Conservation (phyloP, 495 filamentous ascomycete genomes). For the Cenococcum geophilum region DNA sequence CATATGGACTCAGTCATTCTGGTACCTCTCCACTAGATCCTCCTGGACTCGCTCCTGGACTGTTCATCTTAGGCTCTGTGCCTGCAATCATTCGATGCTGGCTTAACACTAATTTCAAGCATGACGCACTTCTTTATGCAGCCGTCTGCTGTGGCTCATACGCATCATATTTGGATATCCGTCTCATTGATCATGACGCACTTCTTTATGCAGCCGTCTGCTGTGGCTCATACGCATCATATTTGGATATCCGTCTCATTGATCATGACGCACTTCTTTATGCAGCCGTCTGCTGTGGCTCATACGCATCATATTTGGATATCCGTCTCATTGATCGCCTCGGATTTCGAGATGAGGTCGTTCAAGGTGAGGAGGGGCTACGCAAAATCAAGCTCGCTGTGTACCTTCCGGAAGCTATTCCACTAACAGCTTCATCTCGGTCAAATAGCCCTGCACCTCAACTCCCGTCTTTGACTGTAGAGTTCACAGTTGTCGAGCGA, state of each 20-base stretch:
- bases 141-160: slow-evolving; percentile 89
- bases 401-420: slow-evolving; percentile 83
- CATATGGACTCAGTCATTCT: slow-evolving; percentile 56
- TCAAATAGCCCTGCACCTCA: slow-evolving; percentile 69
- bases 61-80: slow-evolving; percentile 76
- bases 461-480: slow-evolving; percentile 68
- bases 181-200: slow-evolving; percentile 65
- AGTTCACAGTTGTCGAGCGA: slow-evolving; percentile 64
- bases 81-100: slow-evolving; percentile 95
- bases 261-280: slow-evolving; percentile 75
- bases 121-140: slow-evolving; percentile 80
- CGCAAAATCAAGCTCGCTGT: slow-evolving; percentile 69
- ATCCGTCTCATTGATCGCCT: slow-evolving; percentile 62
- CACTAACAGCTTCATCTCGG: slow-evolving; percentile 67
- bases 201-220: slow-evolving; percentile 89
- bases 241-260: slow-evolving; percentile 64
- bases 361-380: slow-evolving; percentile 53
- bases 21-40: slow-evolving; percentile 59
- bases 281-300: slow-evolving; percentile 86
- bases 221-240: slow-evolving; percentile 82
- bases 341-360: slow-evolving; percentile 61
- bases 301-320: slow-evolving; percentile 74
- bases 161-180: slow-evolving; percentile 67
- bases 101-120: slow-evolving; percentile 79
- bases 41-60: slow-evolving; percentile 69